Base-by-base conservation (phyloP, 129 eudicot species). In the Kitagawia praeruptora region DNA sequence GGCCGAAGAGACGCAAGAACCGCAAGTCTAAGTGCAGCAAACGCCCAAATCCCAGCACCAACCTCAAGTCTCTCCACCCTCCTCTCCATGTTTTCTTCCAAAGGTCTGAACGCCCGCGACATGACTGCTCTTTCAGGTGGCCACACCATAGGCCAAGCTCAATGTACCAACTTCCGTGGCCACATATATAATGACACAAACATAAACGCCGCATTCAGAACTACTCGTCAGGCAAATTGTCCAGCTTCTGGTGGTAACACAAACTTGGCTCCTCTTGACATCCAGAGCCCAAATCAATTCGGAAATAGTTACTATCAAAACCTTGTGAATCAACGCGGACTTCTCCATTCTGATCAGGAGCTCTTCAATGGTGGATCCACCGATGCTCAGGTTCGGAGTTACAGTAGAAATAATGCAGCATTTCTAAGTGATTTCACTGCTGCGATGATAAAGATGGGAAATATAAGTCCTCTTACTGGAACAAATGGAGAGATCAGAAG, bases 111-210 rank as follows among this genome's bases (percentile, higher is more conserved):
- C 46, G 85, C 91, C 49, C 77, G 87, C 0, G 97, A 92, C 86
- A 89, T 92, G 97, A 86, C 85, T 10, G 97, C 96, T 1, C 87
- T 92, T 45, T 87, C 95, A 49, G 91, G 91, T 87, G 91, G 86
- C 69, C 97, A 92, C 88, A 89, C 94, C 47, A 80, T 92, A 9
- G 95, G 97, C 53, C 88, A 82, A 61, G 91, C 95, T 18, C 87
- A 84, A 42, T 92, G 97, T 75, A 58, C 79, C 74, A 80, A 75
- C 53, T 92, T 92, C 78, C 90, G 89, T 4, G 81, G 85, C 41
- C 88, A 88, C 76, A 85, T 92, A 8, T 89, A 89, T 82, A 92
- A 89, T n/a, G 91, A 80, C 34, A 86, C 92, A 44, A 85, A 92
- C 78, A 88, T 89, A 54, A 78, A 89, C 73, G 76, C 85, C 1